phyloP scores from a whole-genome alignment of 2,329 filamentous ascomycete genomes.

The Aspergillus eucalypticola region DNA sequence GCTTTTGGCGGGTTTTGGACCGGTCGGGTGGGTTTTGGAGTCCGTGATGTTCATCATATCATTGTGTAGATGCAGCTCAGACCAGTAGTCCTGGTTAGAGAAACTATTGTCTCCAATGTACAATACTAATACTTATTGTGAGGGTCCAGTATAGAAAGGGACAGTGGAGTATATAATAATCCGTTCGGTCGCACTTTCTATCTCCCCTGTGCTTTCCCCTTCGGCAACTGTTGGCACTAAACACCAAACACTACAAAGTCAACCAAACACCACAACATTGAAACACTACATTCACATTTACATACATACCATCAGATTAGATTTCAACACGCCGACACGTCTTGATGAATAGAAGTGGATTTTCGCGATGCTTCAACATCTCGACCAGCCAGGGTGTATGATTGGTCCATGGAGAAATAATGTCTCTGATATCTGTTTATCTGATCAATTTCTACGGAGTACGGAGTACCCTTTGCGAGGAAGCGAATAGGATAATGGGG shows the following conservation, averaged over 20 bases:
- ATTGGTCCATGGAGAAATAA: neutral
- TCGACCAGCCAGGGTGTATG: neutral
- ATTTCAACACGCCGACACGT: neutral
- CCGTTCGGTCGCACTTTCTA: too few relatives aligned
- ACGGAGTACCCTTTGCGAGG: neutral
- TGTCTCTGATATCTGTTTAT: neutral
- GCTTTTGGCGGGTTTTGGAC: constrained; percentile 14
- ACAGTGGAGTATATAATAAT: too few relatives aligned
- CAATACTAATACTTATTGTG: too few relatives aligned
- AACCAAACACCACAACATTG: neutral
- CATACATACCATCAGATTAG: neutral
- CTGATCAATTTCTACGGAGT: neutral
- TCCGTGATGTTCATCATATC: neutral
- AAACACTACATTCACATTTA: neutral
- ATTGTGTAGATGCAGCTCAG: neutral
- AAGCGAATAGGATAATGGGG: neutral
- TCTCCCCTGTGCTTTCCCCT: neutral
- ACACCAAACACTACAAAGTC: neutral
- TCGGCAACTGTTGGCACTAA: neutral
- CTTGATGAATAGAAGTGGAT: neutral
- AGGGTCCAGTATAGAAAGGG: neutral
- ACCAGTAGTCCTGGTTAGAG: too few relatives aligned
- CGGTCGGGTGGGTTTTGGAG: neutral
- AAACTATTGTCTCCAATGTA: too few relatives aligned
- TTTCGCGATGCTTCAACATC: neutral